A percentile compares a stretch with the other conserved stretches of the same genome.
Evolutionary conservation across 140 eudicot species (phyloP).

Genomic region (Ambrosia hybrid): DNA sequence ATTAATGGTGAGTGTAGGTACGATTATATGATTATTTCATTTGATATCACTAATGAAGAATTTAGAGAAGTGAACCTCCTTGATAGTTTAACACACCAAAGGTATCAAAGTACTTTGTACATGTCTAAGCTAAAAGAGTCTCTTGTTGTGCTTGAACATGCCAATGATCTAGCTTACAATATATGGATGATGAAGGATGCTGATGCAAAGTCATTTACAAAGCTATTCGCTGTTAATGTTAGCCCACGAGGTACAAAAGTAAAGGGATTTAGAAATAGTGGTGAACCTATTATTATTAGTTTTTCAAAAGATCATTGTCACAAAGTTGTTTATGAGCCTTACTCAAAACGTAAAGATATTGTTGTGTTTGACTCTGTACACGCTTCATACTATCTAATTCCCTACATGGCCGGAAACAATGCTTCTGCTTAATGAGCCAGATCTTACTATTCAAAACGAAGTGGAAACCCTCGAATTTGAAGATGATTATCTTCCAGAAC

Average conservation of each 20-base stretch:
- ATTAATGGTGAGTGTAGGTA: background rate
- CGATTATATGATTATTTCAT: background rate
- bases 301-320: background rate
- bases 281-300: background rate
- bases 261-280: constrained; percentile 22
- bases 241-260: background rate
- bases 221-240: background rate
- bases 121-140: constrained; percentile 1
- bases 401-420: constrained; percentile 17
- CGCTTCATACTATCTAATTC: background rate
- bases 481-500: too few species aligned
- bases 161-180: background rate
- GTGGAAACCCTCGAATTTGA: too few species aligned
- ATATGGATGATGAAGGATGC: constrained; percentile 23
- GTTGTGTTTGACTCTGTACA: background rate
- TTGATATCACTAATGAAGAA: background rate
- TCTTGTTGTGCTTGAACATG: background rate
- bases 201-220: background rate
- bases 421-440: constrained; percentile 18
- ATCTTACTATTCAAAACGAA: background rate
- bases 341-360: background rate
- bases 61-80: background rate
- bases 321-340: constrained; percentile 10
- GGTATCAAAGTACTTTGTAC: background rate
- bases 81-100: background rate